Evolutionary conservation across 1,139 yeast species (phyloP).

Genomic region (Tardiomyces digboiensis): DNA sequence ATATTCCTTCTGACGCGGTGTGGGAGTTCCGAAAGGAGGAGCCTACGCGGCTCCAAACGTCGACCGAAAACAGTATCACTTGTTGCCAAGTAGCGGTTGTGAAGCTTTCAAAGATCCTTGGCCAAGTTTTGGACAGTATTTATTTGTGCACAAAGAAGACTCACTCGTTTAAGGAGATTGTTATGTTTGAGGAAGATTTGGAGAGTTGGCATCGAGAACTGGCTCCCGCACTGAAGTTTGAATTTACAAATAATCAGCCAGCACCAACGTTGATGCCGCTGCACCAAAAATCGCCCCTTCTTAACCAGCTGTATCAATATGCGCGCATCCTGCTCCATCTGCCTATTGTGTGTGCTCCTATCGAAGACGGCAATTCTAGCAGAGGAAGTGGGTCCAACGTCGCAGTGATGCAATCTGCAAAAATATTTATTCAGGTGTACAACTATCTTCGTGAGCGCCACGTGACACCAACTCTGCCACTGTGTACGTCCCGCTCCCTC

Average conservation of each 20-base stretch:
- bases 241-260: conserved; percentile 53
- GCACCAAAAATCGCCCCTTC: conserved; percentile 46
- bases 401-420: conserved; percentile 67
- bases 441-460: conserved; percentile 37
- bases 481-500: conserved; percentile 60
- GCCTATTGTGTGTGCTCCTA: conserved; percentile 49
- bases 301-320: conserved; percentile 63
- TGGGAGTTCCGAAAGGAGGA: conserved; percentile 30
- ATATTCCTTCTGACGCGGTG: conserved; percentile 18
- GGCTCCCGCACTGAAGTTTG: conserved; percentile 53
- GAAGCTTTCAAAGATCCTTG: conserved; percentile 65
- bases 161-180: conserved; percentile 34
- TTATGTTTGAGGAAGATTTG: conserved; percentile 52
- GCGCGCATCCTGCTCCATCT: conserved; percentile 73
- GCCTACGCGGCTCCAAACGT: neutral
- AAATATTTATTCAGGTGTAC: conserved; percentile 52
- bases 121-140: conserved; percentile 60
- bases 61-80: conserved; percentile 37
- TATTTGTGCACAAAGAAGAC: conserved; percentile 31
- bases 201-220: conserved; percentile 75
- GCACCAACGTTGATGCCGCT: conserved; percentile 29
- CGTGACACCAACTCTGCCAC: conserved; percentile 47
- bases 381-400: conserved; percentile 49
- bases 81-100: conserved; percentile 30
- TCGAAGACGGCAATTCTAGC: conserved; percentile 15